phyloP scores from a whole-genome alignment of 805 yeast species.

The Sugiyamaella marilandica region DNA sequence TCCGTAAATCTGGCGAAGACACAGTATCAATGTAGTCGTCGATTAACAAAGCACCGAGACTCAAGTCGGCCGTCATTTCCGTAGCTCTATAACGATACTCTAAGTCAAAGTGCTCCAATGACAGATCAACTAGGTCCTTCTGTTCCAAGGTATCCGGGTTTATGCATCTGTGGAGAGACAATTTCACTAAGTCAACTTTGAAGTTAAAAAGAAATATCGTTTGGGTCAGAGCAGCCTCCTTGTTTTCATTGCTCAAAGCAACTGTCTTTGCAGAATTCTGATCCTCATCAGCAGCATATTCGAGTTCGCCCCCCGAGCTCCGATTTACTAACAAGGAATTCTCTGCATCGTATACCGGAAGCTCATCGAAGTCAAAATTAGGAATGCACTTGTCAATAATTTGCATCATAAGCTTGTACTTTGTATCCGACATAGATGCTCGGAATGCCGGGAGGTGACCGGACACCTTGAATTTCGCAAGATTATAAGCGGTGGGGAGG shows the following conservation, averaged over 20 bases:
- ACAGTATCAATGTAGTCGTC: slow-evolving; percentile 69
- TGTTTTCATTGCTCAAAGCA: slow-evolving; percentile 11
- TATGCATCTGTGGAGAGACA: slow-evolving; percentile 64
- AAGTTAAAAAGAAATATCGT: slow-evolving; percentile 68
- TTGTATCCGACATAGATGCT: slow-evolving; percentile 77
- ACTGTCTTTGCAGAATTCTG: slow-evolving; percentile 8
- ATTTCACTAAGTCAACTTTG: slow-evolving; percentile 55
- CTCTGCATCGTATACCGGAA: slow-evolving; percentile 29
- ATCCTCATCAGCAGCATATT: neutral
- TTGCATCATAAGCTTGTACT: slow-evolving; percentile 82
- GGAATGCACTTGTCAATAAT: slow-evolving; percentile 70
- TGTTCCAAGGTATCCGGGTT: slow-evolving; percentile 56
- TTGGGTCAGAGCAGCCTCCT: slow-evolving; percentile 38
- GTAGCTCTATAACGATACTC: slow-evolving; percentile 53
- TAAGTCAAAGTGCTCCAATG: slow-evolving; percentile 61
- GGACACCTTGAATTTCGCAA: slow-evolving; percentile 67
- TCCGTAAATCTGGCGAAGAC: slow-evolving; percentile 58
- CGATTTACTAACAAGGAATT: neutral
- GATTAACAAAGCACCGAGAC: slow-evolving; percentile 59
- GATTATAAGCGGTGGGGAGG: slow-evolving; percentile 67
- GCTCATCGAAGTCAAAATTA: slow-evolving; percentile 34
- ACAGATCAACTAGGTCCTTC: slow-evolving; percentile 64
- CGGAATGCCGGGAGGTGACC: slow-evolving; percentile 72
- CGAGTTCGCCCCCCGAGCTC: neutral
- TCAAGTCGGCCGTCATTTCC: slow-evolving; percentile 62